These are phyloP conservation scores for Ascochyta clinopodiicola DNA, from an alignment of 2,329 filamentous ascomycete species.

Conservation along the genomic window DNA sequence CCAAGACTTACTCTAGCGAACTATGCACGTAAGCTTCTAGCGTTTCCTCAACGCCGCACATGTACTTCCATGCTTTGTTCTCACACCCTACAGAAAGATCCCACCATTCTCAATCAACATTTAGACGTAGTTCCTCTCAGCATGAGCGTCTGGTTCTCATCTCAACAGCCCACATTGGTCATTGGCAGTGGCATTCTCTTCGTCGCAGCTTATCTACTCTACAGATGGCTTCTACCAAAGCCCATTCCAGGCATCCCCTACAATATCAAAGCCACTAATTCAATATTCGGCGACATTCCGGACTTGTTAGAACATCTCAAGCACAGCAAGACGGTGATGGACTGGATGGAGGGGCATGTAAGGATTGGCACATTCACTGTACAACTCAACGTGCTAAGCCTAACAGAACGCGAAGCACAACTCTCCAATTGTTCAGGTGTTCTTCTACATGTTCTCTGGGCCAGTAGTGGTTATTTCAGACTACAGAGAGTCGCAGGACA, in stretches of 20 bases:
- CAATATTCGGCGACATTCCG: conserved; percentile 54
- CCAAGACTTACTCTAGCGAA: too few species aligned
- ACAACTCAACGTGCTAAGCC: too few species aligned
- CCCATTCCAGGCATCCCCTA: conserved; percentile 57
- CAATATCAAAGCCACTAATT: conserved; percentile 46
- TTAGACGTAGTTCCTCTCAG: too few species aligned
- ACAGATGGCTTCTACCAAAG: conserved; percentile 46
- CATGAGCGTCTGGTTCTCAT: too few species aligned
- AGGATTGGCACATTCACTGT: too few species aligned
- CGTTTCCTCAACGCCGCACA: too few species aligned
- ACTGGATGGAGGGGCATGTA: conserved; percentile 10
- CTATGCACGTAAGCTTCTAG: too few species aligned
- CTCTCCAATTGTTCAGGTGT: conserved; percentile 51
- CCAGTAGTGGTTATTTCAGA: conserved; percentile 57
- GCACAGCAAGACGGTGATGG: conserved; percentile 1
- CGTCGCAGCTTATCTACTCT: conserved; percentile 13
- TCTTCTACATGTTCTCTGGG: conserved; percentile 53
- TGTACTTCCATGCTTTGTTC: too few species aligned
- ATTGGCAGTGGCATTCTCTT: too few species aligned
- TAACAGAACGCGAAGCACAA: conserved; percentile 5
- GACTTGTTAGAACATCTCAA: conserved; percentile 42
- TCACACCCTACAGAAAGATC: too few species aligned
- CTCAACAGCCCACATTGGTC: too few species aligned
- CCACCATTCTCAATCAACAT: too few species aligned
- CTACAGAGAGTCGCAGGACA: conserved; percentile 49